A percentile compares a stretch with the other conserved stretches of the same genome.
Evolutionary conservation across 495 filamentous ascomycete species (phyloP).

Genomic region (Apiosordaria backusii): DNA sequence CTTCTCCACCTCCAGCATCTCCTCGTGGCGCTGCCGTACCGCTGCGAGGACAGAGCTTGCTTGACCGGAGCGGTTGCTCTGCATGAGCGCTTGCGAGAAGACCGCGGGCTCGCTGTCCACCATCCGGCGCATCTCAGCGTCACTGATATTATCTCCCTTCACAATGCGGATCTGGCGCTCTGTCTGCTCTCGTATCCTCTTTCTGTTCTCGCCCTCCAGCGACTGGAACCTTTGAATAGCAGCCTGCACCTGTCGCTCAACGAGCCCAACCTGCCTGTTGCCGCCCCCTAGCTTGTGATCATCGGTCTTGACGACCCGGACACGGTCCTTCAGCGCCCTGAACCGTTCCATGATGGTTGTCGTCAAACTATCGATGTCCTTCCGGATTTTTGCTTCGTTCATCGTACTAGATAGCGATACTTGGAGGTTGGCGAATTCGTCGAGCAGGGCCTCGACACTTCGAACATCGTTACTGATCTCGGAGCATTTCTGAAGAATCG

Average conservation of each 20-base stretch:
- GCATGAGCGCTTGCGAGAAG: conserved; percentile 76
- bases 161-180: conserved; percentile 88
- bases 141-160: conserved; percentile 68
- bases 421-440: conserved; percentile 57
- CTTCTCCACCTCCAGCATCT: conserved; percentile 85
- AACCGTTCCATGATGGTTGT: conserved; percentile 77
- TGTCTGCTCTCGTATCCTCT: conserved; percentile 74
- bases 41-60: conserved; percentile 71
- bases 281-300: conserved; percentile 71
- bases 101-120: conserved; percentile 67
- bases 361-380: conserved; percentile 56
- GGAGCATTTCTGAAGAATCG: conserved; percentile 77
- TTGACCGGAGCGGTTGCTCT: conserved; percentile 71
- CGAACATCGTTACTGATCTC: conserved; percentile 75
- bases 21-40: conserved; percentile 78
- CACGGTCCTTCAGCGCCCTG: conserved; percentile 65
- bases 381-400: conserved; percentile 49
- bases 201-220: conserved; percentile 70
- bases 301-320: conserved; percentile 75
- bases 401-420: conserved; percentile 56
- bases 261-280: conserved; percentile 69
- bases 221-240: conserved; percentile 77
- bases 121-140: conserved; percentile 73
- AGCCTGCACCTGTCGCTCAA: conserved; percentile 72
- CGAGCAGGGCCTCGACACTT: conserved; percentile 62